Percentiles rank a stretch among this genome's conserved stretches.
phyloP scores from a whole-genome alignment of 768 basidiomycete genomes.

The Auriscalpium microsporum region DNA sequence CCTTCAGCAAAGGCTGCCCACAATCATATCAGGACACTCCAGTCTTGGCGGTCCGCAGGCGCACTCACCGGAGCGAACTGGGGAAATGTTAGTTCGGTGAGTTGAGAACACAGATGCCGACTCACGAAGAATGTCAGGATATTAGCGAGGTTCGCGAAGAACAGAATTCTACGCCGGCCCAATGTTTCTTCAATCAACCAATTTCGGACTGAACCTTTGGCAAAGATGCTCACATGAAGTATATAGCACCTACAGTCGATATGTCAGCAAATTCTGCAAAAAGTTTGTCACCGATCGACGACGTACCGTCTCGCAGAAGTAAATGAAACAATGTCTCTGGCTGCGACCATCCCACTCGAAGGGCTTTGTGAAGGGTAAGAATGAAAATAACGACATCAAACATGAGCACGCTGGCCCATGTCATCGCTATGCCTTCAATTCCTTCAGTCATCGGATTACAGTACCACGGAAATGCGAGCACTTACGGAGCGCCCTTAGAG shows the following conservation, averaged over 20 bases:
- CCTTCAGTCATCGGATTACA: no score
- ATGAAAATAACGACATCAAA: not conserved
- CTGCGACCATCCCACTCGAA: not conserved
- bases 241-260: not conserved
- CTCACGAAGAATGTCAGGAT: not conserved
- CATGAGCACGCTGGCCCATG: not conserved
- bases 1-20: not conserved
- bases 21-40: not conserved
- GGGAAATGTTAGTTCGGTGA: not conserved
- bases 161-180: not conserved
- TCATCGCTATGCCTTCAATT: not conserved
- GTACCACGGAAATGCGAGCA: no score
- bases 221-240: not conserved
- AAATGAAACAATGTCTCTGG: not conserved
- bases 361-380: not conserved
- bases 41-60: not conserved
- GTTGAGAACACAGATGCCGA: not conserved
- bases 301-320: not conserved
- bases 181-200: no score
- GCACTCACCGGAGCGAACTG: not conserved
- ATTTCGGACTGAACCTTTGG: no score
- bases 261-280: not conserved
- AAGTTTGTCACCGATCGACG: not conserved
- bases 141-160: not conserved
- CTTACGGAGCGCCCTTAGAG: no score